phyloP scores from a whole-genome alignment of 1,284 basidiomycete genomes.

The Leccinum griseonigrum region DNA sequence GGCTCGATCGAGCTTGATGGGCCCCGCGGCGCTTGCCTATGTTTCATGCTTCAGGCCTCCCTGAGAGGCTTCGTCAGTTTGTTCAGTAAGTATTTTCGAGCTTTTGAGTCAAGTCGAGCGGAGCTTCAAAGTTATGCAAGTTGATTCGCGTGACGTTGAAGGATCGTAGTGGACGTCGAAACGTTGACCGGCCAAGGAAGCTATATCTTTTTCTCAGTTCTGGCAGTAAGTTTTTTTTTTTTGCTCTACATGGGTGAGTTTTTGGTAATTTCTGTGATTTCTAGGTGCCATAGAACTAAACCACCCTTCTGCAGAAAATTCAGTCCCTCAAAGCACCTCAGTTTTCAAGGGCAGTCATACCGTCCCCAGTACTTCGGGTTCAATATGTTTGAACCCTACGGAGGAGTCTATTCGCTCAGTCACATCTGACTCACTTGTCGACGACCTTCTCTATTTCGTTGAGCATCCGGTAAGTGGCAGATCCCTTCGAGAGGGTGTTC shows the following conservation, averaged over 20 bases:
- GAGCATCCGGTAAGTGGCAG: neutral
- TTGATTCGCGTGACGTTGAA: too few species aligned
- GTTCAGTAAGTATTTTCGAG: too few species aligned
- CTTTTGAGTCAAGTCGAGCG: too few species aligned
- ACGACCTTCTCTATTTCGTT: neutral
- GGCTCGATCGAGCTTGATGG: too few species aligned
- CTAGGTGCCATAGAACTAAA: neutral
- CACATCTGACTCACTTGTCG: neutral
- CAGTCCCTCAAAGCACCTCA: neutral
- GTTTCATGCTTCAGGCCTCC: too few species aligned
- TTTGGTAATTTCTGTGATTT: neutral
- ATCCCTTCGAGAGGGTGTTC: neutral
- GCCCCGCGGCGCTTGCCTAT: too few species aligned
- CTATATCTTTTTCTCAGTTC: too few species aligned
- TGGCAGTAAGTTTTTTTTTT: too few species aligned
- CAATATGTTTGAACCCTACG: neutral
- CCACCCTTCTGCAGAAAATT: neutral
- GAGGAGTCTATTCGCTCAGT: neutral
- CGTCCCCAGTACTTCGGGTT: neutral
- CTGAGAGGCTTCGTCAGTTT: too few species aligned
- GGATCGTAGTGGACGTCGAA: too few species aligned
- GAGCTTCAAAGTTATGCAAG: too few species aligned
- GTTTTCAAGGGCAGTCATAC: neutral
- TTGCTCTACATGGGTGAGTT: neutral
- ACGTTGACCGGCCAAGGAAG: too few species aligned